Percentiles rank a stretch among this genome's conserved stretches.
Conservation (phyloP, 495 filamentous ascomycete genomes). For the Talaromyces trachyspermus region DNA sequence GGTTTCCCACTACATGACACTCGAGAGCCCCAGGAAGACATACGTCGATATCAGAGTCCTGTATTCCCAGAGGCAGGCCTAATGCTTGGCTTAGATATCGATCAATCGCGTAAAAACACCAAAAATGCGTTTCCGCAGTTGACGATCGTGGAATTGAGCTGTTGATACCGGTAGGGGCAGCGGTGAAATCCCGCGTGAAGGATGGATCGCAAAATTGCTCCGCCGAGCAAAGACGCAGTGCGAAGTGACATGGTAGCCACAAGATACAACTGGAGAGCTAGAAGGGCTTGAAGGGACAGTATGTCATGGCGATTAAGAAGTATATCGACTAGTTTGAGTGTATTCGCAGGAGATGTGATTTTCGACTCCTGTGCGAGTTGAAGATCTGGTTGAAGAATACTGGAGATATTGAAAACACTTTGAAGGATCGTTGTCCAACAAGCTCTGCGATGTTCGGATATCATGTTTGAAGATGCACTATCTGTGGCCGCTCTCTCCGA, state of each 20-base stretch:
- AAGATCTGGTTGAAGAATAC: constrained; percentile 21
- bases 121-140: constrained; percentile 42
- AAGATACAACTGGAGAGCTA: constrained; percentile 31
- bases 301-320: constrained; percentile 29
- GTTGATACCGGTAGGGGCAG: constrained; percentile 35
- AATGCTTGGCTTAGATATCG: constrained; percentile 41
- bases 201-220: constrained; percentile 33
- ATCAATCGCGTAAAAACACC: constrained; percentile 44
- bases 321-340: constrained; percentile 21
- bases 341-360: constrained; percentile 22
- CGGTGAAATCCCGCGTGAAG: constrained; percentile 36
- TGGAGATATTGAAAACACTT: constrained; percentile 32
- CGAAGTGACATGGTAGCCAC: constrained; percentile 34
- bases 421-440: constrained; percentile 36
- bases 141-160: constrained; percentile 35
- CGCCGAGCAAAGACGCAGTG: constrained; percentile 31
- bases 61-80: constrained; percentile 35
- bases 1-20: constrained; percentile 17
- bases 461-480: background rate
- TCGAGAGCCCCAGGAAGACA: constrained; percentile 27
- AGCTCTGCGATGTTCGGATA: constrained; percentile 17
- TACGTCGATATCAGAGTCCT: constrained; percentile 37
- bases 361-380: constrained; percentile 18
- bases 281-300: constrained; percentile 29
- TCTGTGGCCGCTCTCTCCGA: constrained; percentile 11